Evolutionary conservation across 31 red algal genomes (phyloP).

Genomic region (Odonthalia washingtoniensis): DNA sequence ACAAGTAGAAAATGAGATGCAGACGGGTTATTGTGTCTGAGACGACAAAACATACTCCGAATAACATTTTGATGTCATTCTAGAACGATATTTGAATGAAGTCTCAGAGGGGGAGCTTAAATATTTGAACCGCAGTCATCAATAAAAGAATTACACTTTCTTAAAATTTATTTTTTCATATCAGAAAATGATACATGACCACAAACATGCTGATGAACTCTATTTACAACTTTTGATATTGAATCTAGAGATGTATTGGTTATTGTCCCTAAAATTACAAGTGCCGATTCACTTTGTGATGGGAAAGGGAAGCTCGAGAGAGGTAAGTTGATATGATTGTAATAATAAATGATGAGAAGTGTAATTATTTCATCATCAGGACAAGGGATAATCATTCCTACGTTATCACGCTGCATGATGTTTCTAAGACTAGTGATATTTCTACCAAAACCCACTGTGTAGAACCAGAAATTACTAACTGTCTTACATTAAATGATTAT

Average conservation of each 20-base stretch:
- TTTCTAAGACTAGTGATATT: not conserved
- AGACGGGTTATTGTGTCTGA: no score
- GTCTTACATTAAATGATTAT: slow-evolving; percentile 13
- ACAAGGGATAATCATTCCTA: not conserved
- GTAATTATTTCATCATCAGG: not conserved
- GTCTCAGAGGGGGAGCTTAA: not conserved
- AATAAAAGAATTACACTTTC: slow-evolving; percentile 23
- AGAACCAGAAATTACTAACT: no score
- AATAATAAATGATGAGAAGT: not conserved
- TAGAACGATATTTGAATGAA: slow-evolving; percentile 11
- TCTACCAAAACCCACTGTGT: no score
- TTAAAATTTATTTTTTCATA: not conserved
- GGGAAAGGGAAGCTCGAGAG: not conserved
- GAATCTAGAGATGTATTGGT: not conserved
- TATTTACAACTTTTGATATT: slow-evolving; percentile 21
- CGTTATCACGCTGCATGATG: not conserved
- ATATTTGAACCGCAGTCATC: not conserved
- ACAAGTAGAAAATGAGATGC: no score
- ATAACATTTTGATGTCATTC: not conserved
- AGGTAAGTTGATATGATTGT: slow-evolving; percentile 26
- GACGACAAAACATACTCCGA: not conserved
- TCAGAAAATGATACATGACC: slow-evolving; percentile 32
- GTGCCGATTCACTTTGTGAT: not conserved
- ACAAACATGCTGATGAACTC: no score
- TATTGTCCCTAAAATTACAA: not conserved